Conservation (phyloP, 2,329 filamentous ascomycete genomes). For the Chrysoporthe puriensis region DNA sequence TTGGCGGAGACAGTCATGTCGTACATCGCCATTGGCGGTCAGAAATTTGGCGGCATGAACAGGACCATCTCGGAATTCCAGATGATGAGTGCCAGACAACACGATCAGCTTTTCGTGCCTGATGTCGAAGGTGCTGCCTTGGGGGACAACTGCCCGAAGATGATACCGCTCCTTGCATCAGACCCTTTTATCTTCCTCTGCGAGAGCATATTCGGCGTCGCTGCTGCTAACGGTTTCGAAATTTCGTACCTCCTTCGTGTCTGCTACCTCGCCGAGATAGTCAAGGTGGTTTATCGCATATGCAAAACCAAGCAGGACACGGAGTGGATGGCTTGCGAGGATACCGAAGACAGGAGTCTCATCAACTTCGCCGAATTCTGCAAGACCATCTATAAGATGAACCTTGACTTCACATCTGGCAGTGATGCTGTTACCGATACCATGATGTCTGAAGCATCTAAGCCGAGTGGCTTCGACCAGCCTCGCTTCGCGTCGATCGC, state of each 20-base stretch:
- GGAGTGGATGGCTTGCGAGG: slow-evolving; percentile 36
- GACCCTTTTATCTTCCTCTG: slow-evolving; percentile 83
- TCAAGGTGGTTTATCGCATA: slow-evolving; percentile 73
- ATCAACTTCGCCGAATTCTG: slow-evolving; percentile 62
- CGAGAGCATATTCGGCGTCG: slow-evolving; percentile 74
- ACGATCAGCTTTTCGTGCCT: slow-evolving; percentile 72
- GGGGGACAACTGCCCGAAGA: background rate
- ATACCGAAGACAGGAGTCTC: slow-evolving; percentile 46
- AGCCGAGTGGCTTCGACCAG: slow-evolving; percentile 56
- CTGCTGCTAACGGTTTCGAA: slow-evolving; percentile 70
- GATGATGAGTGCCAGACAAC: slow-evolving; percentile 70
- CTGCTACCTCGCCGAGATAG: slow-evolving; percentile 88
- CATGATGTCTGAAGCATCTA: slow-evolving; percentile 35
- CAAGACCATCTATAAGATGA: slow-evolving; percentile 49
- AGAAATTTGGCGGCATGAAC: slow-evolving; percentile 63
- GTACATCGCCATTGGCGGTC: slow-evolving; percentile 76
- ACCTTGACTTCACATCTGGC: slow-evolving; percentile 45
- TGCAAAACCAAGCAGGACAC: slow-evolving; percentile 56
- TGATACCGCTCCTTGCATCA: slow-evolving; percentile 62
- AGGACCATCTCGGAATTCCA: slow-evolving; percentile 69
- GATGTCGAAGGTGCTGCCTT: slow-evolving; percentile 9
- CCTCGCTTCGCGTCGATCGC: slow-evolving; percentile 56
- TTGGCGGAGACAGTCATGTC: slow-evolving; percentile 86
- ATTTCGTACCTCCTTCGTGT: slow-evolving; percentile 79
- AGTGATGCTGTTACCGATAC: slow-evolving; percentile 17